phyloP scores from a whole-genome alignment of 2,329 filamentous ascomycete species.

The Penicillium olsonii region DNA sequence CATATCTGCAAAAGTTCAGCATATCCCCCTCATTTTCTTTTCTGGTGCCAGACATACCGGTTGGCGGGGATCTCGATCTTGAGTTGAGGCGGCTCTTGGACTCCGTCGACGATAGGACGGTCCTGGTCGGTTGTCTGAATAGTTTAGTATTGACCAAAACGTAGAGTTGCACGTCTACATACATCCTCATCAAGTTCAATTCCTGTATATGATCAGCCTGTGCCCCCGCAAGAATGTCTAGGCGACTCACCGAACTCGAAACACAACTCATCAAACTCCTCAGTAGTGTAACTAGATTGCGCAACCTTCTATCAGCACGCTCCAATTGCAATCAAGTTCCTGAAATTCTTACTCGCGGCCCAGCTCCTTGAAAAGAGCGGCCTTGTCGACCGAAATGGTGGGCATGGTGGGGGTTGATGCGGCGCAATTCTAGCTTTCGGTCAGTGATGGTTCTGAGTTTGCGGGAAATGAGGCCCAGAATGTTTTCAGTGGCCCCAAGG shows the following conservation, averaged over 20 bases:
- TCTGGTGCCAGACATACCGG: constrained; percentile 58
- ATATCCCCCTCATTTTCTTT: constrained; percentile 4
- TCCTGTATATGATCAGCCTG: constrained; percentile 46
- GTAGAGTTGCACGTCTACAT: constrained; percentile 23
- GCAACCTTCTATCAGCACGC: constrained; percentile 18
- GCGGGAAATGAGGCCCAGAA: not conserved
- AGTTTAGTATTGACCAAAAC: constrained; percentile 27
- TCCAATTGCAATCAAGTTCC: not conserved
- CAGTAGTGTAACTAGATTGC: constrained; percentile 71
- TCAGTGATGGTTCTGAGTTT: constrained; percentile 1
- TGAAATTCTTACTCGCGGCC: constrained; percentile 71
- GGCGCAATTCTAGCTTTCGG: constrained; percentile 19
- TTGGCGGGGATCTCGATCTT: constrained; percentile 99
- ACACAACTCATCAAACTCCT: constrained; percentile 95
- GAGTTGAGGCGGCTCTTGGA: constrained; percentile 85
- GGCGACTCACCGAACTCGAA: constrained; percentile 80
- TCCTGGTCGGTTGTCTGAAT: constrained; percentile 68
- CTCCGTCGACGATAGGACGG: constrained; percentile 71
- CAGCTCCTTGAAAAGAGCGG: constrained; percentile 88
- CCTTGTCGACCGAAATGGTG: constrained; percentile 96
- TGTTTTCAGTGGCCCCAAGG: constrained; percentile 5
- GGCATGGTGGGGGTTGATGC: constrained; percentile 67
- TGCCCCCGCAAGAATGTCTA: constrained; percentile 22
- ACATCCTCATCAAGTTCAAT: constrained; percentile 96
- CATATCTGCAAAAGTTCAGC: constrained; percentile 55